Conservation (phyloP, 331 rosid species). For the Dryas integrifolia region DNA sequence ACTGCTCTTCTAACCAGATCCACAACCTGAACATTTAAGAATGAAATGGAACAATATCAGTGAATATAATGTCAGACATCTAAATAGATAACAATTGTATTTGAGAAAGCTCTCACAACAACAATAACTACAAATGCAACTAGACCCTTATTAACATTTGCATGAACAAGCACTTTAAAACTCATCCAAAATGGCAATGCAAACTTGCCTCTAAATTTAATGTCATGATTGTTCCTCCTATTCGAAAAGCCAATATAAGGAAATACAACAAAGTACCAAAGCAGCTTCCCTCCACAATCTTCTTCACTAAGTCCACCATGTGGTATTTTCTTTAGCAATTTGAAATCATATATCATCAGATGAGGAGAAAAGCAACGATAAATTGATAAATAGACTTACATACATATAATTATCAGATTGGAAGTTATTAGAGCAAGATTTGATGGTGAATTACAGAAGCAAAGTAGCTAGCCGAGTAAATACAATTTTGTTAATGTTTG, state of each 20-base stretch:
- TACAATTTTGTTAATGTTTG: background rate
- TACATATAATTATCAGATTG: background rate
- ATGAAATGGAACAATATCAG: constrained; percentile 11
- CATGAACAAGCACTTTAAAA: no score
- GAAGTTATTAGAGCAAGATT: background rate
- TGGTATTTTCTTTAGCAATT: background rate
- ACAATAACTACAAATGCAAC: no score
- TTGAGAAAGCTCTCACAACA: background rate
- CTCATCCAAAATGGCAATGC: no score
- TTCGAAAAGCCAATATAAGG: no score
- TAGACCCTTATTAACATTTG: no score
- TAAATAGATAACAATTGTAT: background rate
- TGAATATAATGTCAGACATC: constrained; percentile 5
- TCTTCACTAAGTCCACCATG: background rate
- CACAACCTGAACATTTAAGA: constrained; percentile 54
- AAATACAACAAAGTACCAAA: background rate
- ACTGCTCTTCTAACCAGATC: constrained; percentile 74
- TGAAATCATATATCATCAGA: background rate
- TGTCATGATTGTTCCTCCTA: no score
- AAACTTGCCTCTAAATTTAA: no score
- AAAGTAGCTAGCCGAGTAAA: background rate
- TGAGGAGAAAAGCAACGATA: background rate
- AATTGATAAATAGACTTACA: background rate
- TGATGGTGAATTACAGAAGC: background rate
- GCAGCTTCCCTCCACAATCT: background rate